Percentiles rank a stretch among this genome's conserved stretches.
These are phyloP conservation scores for Talaromyces islandicus DNA, from an alignment of 2,329 filamentous ascomycete genomes.

Conservation along the genomic window DNA sequence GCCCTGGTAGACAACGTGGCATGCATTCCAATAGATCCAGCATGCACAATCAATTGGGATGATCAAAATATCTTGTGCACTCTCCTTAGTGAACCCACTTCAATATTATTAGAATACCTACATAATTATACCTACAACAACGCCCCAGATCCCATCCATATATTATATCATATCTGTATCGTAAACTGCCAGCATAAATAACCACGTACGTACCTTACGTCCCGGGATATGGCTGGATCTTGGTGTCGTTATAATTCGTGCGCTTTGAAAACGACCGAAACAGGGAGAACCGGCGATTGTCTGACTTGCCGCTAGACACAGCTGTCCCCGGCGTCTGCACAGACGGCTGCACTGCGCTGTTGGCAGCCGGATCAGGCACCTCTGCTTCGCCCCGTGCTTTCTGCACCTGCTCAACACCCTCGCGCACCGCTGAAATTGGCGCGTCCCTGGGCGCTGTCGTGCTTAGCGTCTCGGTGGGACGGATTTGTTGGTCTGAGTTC, in stretches of 20 bases:
- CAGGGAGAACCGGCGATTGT: constrained; percentile 4
- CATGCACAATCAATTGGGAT: not conserved
- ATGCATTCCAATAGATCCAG: not conserved
- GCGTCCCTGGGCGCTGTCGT: constrained; percentile 38
- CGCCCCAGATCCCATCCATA: not conserved
- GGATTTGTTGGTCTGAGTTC: constrained; percentile 23
- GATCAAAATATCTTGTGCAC: no score
- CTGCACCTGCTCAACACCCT: constrained; percentile 35
- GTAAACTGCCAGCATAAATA: not conserved
- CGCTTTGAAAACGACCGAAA: constrained; percentile 15
- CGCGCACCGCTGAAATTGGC: constrained; percentile 31
- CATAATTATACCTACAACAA: not conserved
- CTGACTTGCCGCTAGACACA: not conserved
- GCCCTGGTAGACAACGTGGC: not conserved
- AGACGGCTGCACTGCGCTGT: not conserved
- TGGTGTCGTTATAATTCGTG: constrained; percentile 11
- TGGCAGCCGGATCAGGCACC: not conserved
- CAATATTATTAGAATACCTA: no score
- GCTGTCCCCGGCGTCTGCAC: not conserved
- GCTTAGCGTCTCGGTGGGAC: constrained; percentile 29
- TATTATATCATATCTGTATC: not conserved
- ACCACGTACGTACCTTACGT: no score
- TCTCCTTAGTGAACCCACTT: not conserved
- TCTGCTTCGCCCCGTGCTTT: constrained; percentile 23
- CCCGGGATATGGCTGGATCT: constrained; percentile 30